Evolutionary conservation across 495 filamentous ascomycete genomes (phyloP).

Genomic region (Hyaloscypha bicolor): DNA sequence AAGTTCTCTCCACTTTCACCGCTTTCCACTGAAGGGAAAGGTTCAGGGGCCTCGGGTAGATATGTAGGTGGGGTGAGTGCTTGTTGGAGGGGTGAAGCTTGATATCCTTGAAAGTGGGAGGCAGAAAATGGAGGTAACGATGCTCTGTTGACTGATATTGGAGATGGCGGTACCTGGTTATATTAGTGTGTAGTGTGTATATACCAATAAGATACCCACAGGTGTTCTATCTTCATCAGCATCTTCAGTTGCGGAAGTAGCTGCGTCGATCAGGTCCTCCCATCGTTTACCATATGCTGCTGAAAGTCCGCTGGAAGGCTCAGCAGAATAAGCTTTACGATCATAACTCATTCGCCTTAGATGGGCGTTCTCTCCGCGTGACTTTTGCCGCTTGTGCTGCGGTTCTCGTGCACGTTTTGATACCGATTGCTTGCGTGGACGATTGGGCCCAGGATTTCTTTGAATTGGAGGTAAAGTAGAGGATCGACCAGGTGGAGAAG

Average conservation of each 20-base stretch:
- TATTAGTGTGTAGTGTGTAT: conserved; percentile 15
- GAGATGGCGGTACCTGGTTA: conserved; percentile 66
- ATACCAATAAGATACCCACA: conserved; percentile 50
- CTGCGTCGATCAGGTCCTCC: conserved; percentile 93
- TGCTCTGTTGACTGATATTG: conserved; percentile 66
- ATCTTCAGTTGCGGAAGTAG: conserved; percentile 88
- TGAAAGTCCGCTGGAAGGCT: conserved; percentile 78
- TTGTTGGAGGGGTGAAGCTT: conserved; percentile 84
- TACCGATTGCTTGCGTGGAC: conserved; percentile 83
- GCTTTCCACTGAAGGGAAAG: conserved; percentile 83
- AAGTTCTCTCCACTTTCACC: conserved; percentile 65
- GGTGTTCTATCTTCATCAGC: conserved; percentile 84
- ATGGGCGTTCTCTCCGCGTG: conserved; percentile 51
- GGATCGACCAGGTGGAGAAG: conserved; percentile 82
- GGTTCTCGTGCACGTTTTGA: conserved; percentile 70
- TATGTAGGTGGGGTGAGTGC: conserved; percentile 81
- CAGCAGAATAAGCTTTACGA: conserved; percentile 81
- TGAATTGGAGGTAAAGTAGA: conserved; percentile 84
- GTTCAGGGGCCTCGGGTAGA: conserved; percentile 63
- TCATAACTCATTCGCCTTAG: conserved; percentile 72
- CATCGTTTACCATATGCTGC: conserved; percentile 82
- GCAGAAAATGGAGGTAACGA: conserved; percentile 74
- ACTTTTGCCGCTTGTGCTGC: conserved; percentile 77
- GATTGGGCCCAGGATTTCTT: conserved; percentile 53
- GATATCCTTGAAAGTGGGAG: conserved; percentile 68